phyloP scores from a whole-genome alignment of 495 filamentous ascomycete genomes.

The Neurospora sp. region DNA sequence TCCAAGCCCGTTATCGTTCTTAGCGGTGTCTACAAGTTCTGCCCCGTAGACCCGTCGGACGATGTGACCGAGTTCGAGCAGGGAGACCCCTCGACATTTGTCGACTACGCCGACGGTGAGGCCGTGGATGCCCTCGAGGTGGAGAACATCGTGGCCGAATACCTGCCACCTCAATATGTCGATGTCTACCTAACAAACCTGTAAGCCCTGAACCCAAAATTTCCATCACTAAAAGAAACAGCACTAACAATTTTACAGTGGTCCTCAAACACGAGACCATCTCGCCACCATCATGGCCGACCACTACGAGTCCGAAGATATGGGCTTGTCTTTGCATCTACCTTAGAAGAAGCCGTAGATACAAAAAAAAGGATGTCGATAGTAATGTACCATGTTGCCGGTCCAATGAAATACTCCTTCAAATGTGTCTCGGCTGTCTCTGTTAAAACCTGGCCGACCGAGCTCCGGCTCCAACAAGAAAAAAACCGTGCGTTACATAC shows the following conservation, averaged over 20 bases:
- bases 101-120: conserved; percentile 62
- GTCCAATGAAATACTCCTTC: neutral
- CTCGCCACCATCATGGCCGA: conserved; percentile 73
- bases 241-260: conserved; percentile 40
- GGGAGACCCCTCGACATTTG: conserved; percentile 63
- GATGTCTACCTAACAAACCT: conserved; percentile 90
- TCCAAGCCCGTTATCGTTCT: conserved; percentile 75
- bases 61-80: conserved; percentile 68
- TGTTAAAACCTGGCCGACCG: neutral
- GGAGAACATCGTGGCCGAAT: conserved; percentile 72
- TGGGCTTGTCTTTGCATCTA: conserved; percentile 44
- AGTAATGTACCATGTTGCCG: neutral
- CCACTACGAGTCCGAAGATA: conserved; percentile 78
- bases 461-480: neutral
- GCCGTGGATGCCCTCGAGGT: conserved; percentile 69
- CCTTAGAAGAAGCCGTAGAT: neutral
- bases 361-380: neutral
- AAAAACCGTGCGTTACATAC: neutral
- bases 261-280: conserved; percentile 71
- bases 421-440: neutral
- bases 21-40: conserved; percentile 80
- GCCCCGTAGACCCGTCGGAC: conserved; percentile 75
- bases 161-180: conserved; percentile 69
- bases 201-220: conserved; percentile 40
- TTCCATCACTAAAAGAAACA: neutral